Percentiles rank a stretch among this genome's conserved stretches.
phyloP scores from a whole-genome alignment of 306 rosid genomes.

The Argentina anserina region DNA sequence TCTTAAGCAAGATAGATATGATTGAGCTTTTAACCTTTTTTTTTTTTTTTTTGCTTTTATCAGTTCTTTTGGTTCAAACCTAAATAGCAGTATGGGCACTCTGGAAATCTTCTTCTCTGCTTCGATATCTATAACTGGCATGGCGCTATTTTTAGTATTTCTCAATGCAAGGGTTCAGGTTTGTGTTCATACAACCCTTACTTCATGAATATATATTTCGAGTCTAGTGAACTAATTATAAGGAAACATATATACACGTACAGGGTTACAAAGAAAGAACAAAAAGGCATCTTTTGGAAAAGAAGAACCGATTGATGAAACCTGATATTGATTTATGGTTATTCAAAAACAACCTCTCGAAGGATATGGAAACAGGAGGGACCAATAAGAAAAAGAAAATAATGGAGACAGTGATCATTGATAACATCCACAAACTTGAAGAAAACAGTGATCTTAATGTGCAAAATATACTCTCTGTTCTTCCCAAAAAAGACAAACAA shows the following conservation, averaged over 20 bases:
- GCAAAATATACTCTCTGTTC: not conserved
- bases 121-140: not conserved
- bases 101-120: not conserved
- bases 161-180: slow-evolving; percentile 2
- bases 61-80: slow-evolving; percentile 6
- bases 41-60: not conserved
- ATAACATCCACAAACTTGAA: not conserved
- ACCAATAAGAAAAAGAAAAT: not conserved
- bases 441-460: not conserved
- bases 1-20: not conserved
- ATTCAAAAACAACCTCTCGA: not conserved
- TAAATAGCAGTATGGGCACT: not conserved
- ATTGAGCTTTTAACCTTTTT: not conserved
- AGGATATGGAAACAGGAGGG: not conserved
- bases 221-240: not conserved
- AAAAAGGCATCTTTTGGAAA: not conserved
- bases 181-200: not conserved
- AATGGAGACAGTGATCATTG: not conserved
- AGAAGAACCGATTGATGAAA: not conserved
- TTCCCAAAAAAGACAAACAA: not conserved
- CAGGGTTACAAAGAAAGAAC: not conserved
- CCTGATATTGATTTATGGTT: not conserved
- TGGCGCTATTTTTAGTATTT: not conserved
- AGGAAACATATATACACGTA: not conserved
- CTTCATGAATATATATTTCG: too few species aligned